phyloP scores from a whole-genome alignment of 169 alveolate species.

The Fabrea salina region DNA sequence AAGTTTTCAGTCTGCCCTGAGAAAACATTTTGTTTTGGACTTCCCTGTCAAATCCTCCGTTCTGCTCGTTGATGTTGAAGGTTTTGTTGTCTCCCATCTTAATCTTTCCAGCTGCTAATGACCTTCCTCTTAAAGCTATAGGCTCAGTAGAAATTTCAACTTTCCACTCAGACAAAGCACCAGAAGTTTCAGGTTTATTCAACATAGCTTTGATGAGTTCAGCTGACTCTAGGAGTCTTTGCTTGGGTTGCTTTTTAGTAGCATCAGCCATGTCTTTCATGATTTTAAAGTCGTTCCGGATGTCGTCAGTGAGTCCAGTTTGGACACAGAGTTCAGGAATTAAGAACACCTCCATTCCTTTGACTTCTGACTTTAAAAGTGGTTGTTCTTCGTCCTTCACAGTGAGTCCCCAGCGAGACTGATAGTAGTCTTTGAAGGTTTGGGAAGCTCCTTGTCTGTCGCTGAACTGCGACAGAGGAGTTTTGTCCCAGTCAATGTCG shows the following conservation, averaged over 20 bases:
- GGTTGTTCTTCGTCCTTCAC: conserved; percentile 18
- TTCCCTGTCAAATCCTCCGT: conserved; percentile 44
- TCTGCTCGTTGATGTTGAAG: conserved; percentile 19
- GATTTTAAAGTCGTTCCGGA: conserved; percentile 54
- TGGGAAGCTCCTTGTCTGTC: neutral
- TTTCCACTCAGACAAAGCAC: neutral
- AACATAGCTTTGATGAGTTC: neutral
- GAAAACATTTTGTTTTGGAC: conserved; percentile 45
- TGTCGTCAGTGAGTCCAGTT: conserved; percentile 76
- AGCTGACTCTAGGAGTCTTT: conserved; percentile 6
- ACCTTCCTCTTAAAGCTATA: neutral
- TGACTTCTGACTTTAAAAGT: neutral
- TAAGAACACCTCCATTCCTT: conserved; percentile 41
- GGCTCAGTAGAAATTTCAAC: neutral
- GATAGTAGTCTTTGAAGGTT: neutral
- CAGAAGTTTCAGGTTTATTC: neutral
- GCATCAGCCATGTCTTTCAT: conserved; percentile 68
- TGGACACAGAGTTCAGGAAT: conserved; percentile 78
- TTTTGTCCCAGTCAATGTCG: conserved; percentile 17
- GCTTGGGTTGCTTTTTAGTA: conserved; percentile 37
- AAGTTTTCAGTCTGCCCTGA: conserved; percentile 38
- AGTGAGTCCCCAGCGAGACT: neutral
- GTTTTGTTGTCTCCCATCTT: neutral
- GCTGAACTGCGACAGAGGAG: neutral
- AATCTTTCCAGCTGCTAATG: neutral